Evolutionary conservation across 257 asterid species (phyloP).

Genomic region (Solanum lignicaule): DNA sequence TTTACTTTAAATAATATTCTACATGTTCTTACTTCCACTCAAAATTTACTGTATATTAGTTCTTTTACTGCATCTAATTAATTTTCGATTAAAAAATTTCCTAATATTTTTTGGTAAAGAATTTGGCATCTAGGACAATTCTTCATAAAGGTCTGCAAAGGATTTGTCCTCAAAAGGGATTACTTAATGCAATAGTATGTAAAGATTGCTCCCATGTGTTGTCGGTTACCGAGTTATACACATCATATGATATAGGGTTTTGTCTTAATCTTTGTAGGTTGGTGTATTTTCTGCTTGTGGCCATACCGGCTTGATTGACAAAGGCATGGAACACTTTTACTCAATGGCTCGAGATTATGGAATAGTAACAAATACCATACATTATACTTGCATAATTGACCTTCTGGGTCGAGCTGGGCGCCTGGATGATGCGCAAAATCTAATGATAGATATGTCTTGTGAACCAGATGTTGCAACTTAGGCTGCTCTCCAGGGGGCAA

Average conservation of each 20-base stretch:
- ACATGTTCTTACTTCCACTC: too few relatives aligned
- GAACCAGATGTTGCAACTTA: conserved; percentile 94
- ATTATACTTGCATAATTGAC: conserved; percentile 84
- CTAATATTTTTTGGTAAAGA: too few relatives aligned
- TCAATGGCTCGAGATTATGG: conserved; percentile 62
- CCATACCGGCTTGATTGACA: conserved; percentile 74
- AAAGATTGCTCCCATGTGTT: background rate
- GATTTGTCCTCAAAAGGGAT: background rate
- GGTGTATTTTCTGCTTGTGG: conserved; percentile 84
- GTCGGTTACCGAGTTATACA: background rate
- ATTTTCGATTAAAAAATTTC: too few relatives aligned
- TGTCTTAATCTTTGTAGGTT: conserved; percentile 20
- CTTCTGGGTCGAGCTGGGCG: conserved; percentile 88
- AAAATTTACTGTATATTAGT: too few relatives aligned
- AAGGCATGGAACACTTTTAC: conserved; percentile 56
- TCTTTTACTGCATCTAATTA: too few relatives aligned
- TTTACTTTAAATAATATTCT: too few relatives aligned
- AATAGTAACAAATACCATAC: conserved; percentile 54
- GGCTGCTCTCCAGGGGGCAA: conserved; percentile 95
- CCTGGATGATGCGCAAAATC: conserved; percentile 62
- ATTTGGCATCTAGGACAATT: too few relatives aligned
- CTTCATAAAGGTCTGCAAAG: too few relatives aligned
- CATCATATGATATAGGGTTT: background rate
- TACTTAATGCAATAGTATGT: background rate
- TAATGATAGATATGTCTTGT: conserved; percentile 60